Evolutionary conservation across 495 filamentous ascomycete species (phyloP).

Genomic region (Hypoxylon crocopeplum): DNA sequence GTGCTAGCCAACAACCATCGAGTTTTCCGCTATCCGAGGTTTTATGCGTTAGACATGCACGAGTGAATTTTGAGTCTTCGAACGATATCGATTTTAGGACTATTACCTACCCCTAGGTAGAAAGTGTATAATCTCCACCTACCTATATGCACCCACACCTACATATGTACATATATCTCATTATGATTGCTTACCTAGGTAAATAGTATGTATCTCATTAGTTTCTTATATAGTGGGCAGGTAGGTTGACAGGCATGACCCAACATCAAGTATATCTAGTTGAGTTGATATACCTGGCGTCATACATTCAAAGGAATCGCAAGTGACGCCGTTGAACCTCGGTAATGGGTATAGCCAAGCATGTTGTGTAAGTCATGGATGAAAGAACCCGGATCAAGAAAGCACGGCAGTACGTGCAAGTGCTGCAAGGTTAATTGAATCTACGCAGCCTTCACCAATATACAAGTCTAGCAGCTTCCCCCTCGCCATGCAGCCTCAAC

Average conservation of each 20-base stretch:
- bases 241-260: background rate
- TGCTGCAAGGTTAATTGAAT: slow-evolving; percentile 31
- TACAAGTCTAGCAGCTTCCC: slow-evolving; percentile 28
- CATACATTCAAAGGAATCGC: no score
- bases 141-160: background rate
- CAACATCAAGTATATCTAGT: background rate
- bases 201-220: no score
- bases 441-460: slow-evolving; percentile 38
- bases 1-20: background rate
- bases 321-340: no score
- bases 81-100: no score
- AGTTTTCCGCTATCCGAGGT: slow-evolving; percentile 31
- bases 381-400: background rate
- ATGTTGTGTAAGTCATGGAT: slow-evolving; percentile 1
- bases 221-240: no score
- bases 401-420: slow-evolving; percentile 9
- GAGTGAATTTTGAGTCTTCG: background rate
- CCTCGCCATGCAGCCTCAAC: slow-evolving; percentile 18
- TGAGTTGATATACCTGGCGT: slow-evolving; percentile 19
- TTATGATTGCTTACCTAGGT: no score
- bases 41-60: background rate
- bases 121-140: no score
- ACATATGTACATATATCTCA: background rate
- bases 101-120: no score
- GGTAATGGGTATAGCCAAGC: slow-evolving; percentile 5